Percentiles rank a stretch among this genome's conserved stretches.
Conservation (phyloP, 768 basidiomycete species). For the Boletus reticulatus region DNA sequence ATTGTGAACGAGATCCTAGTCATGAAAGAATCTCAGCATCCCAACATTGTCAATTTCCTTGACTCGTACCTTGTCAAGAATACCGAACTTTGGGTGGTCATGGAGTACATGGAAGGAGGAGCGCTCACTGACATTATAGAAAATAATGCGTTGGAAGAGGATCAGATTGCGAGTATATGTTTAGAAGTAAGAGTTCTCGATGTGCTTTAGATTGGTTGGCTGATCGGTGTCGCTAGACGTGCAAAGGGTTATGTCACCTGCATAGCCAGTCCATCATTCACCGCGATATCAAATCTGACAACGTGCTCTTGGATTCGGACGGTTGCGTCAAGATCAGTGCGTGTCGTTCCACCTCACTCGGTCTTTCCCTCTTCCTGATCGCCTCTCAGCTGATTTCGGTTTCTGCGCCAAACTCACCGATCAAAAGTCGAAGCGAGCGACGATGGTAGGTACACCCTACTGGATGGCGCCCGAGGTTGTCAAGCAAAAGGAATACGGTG, state of each 20-base stretch:
- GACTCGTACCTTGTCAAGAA: constrained; percentile 87
- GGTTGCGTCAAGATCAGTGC: constrained; percentile 97
- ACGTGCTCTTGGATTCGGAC: constrained; percentile 87
- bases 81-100: constrained; percentile 94
- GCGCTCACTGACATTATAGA: constrained; percentile 98
- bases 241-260: constrained; percentile 90
- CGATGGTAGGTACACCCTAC: constrained; percentile 98
- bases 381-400: constrained; percentile 83
- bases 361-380: constrained; percentile 1
- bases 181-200: constrained; percentile 64
- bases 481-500: constrained; percentile 95
- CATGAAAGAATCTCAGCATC: constrained; percentile 98
- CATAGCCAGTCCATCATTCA: constrained; percentile 96
- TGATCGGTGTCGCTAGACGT: constrained; percentile 57
- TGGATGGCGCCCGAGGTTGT: constrained; percentile 99
- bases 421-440: constrained; percentile 94
- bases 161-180: constrained; percentile 90
- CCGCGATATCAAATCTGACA: constrained; percentile 96
- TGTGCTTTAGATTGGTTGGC: not conserved
- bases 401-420: constrained; percentile 96
- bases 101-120: constrained; percentile 99
- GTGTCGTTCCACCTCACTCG: constrained; percentile 30
- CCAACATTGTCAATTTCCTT: constrained; percentile 95
- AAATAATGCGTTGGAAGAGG: constrained; percentile 92
- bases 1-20: constrained; percentile 98